These are phyloP conservation scores for Xanthoceras sorbifolium DNA, from an alignment of 345 rosid genomes.

Conservation along the genomic window DNA sequence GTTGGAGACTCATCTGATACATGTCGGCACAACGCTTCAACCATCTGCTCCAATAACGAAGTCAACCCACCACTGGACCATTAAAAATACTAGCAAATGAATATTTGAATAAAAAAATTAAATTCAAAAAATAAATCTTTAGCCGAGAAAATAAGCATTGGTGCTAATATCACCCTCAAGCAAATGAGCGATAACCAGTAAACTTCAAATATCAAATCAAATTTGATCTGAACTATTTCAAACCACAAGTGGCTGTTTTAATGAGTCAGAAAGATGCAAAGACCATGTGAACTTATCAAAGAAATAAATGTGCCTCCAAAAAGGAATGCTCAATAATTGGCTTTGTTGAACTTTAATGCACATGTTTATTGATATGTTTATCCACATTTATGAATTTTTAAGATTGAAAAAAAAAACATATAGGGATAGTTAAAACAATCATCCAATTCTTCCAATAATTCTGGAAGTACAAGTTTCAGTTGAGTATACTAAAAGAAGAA, in stretches of 20 bases:
- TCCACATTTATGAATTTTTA: no score
- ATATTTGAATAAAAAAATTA: background rate
- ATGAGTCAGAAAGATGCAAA: background rate
- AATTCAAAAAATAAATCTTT: background rate
- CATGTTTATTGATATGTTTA: no score
- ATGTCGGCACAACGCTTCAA: conserved; percentile 86
- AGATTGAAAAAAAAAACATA: no score
- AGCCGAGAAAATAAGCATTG: background rate
- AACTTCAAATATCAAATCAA: background rate
- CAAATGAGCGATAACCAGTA: background rate
- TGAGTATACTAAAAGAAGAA: no score
- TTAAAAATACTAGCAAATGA: conserved; percentile 18
- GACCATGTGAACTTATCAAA: background rate
- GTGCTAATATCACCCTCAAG: background rate
- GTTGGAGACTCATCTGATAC: conserved; percentile 95
- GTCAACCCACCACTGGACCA: conserved; percentile 66
- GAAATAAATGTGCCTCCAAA: background rate
- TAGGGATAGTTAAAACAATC: no score
- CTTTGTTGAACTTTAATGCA: no score
- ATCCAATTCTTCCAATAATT: no score
- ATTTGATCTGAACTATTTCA: background rate
- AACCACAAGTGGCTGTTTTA: background rate
- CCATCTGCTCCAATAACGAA: conserved; percentile 91
- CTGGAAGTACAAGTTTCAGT: no score
- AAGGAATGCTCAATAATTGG: background rate